Conservation (phyloP, 1,284 basidiomycete species). For the Prillingera fragicola region DNA sequence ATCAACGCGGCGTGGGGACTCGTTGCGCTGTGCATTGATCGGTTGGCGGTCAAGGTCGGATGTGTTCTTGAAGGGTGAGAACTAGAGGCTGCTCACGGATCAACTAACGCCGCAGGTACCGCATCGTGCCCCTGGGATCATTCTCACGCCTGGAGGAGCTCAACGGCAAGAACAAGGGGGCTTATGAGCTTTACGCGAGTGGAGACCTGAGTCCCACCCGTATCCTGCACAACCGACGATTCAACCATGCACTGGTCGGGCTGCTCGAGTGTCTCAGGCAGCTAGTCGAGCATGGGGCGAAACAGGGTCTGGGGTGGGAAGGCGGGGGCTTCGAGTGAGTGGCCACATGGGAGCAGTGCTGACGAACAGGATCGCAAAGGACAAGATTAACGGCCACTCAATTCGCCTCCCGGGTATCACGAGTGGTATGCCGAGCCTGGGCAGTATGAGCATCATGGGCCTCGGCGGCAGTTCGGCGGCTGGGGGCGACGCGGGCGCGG, state of each 20-base stretch:
- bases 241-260: slow-evolving; percentile 93
- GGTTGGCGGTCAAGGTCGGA: slow-evolving; percentile 81
- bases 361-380: slow-evolving; percentile 69
- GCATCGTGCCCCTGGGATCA: slow-evolving; percentile 83
- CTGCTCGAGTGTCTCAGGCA: slow-evolving; percentile 92
- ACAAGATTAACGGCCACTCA: slow-evolving; percentile 91
- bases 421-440: slow-evolving; percentile 61
- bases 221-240: slow-evolving; percentile 85
- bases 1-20: slow-evolving; percentile 99
- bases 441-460: slow-evolving; percentile 43
- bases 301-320: slow-evolving; percentile 67
- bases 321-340: slow-evolving; percentile 59
- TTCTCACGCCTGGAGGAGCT: slow-evolving; percentile 84
- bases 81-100: background rate
- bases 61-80: slow-evolving; percentile 76
- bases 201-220: slow-evolving; percentile 72
- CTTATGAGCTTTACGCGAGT: slow-evolving; percentile 81
- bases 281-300: slow-evolving; percentile 73
- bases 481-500: slow-evolving; percentile 1
- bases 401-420: slow-evolving; percentile 69
- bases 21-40: slow-evolving; percentile 82
- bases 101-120: slow-evolving; percentile 57
- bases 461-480: slow-evolving; percentile 22
- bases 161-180: slow-evolving; percentile 72
- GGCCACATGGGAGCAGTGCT: slow-evolving; percentile 4